Conservation (phyloP, 257 asterid species). For the Scutellaria barbata region DNA sequence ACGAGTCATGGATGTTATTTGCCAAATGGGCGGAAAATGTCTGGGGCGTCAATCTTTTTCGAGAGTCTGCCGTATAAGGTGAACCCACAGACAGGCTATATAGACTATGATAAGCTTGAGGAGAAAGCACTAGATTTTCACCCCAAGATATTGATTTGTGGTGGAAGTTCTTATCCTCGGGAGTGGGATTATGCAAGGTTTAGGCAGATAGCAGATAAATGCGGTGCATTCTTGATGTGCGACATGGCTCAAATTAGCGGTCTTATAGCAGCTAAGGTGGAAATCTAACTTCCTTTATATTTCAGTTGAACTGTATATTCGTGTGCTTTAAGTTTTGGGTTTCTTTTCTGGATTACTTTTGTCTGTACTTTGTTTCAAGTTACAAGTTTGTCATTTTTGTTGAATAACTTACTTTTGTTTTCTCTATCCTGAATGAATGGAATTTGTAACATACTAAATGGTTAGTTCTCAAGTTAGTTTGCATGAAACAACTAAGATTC, state of each 20-base stretch:
- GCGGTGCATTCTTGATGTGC: constrained; percentile 94
- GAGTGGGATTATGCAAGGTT: constrained; percentile 96
- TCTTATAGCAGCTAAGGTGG: constrained; percentile 95
- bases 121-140: constrained; percentile 96
- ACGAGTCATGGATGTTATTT: constrained; percentile 95
- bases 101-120: constrained; percentile 94
- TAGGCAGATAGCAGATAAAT: constrained; percentile 89
- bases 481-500: background rate
- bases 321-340: background rate
- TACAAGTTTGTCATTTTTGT: constrained; percentile 20
- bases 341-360: background rate
- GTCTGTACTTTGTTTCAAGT: constrained; percentile 18
- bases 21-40: constrained; percentile 94
- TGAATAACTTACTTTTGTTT: background rate
- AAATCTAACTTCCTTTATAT: constrained; percentile 10
- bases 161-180: constrained; percentile 94
- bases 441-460: constrained; percentile 1
- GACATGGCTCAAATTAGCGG: constrained; percentile 99
- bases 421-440: background rate
- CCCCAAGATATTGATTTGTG: constrained; percentile 95
- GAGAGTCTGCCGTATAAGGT: constrained; percentile 93
- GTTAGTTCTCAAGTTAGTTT: background rate
- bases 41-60: constrained; percentile 94
- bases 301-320: background rate
- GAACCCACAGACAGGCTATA: constrained; percentile 84